Base-by-base conservation (phyloP, 2,329 filamentous ascomycete genomes). In the Claviceps spartinae region DNA sequence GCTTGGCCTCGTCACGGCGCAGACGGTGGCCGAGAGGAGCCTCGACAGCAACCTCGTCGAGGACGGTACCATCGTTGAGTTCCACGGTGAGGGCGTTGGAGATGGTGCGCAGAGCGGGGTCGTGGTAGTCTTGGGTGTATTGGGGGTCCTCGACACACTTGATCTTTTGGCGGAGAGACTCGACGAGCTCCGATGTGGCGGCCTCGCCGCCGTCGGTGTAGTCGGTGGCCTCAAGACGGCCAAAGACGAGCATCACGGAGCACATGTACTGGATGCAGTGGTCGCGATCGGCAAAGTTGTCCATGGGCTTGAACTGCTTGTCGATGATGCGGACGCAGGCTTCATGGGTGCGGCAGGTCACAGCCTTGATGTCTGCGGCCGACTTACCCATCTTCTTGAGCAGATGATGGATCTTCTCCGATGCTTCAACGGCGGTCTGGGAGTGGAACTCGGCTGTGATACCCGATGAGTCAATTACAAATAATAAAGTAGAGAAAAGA, bases 241-340 rank as follows among this genome's bases (percentile, higher is more conserved):
- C 88, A 71, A 91, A 97, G 60, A 86, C 85, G 60, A 98, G 85
- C 89, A 97, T 97, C 63, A 88, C 89, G 58, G 90, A 77, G 66
- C 88, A 87, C 93, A 98, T 98, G 81, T 98, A 98, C 76, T 97
- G 93, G 61, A 98, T 91, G 74, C 93, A 98, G 80, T 98, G 93
- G 72, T 98, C 93, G 65, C 93, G 89, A 74, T 98, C 93, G 65
- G 93, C 93, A 66, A 97, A 98, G 82, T 98, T 98, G 77, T 96
- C 90, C 88, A 98, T 95, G 62, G 90, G 84, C 81, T 96, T 97
- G 80, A 95, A 94, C 74, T 98, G 93, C 80, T 98, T 98, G 81
- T 98, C 93, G 64, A 98, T 98, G 73, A 98, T 98, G 64, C 93
- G 89, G 67, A 98, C 82, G 75, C 93, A 97, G 54, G 93, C 93